phyloP scores from a whole-genome alignment of 345 rosid genomes.

The Linum trigynum region DNA sequence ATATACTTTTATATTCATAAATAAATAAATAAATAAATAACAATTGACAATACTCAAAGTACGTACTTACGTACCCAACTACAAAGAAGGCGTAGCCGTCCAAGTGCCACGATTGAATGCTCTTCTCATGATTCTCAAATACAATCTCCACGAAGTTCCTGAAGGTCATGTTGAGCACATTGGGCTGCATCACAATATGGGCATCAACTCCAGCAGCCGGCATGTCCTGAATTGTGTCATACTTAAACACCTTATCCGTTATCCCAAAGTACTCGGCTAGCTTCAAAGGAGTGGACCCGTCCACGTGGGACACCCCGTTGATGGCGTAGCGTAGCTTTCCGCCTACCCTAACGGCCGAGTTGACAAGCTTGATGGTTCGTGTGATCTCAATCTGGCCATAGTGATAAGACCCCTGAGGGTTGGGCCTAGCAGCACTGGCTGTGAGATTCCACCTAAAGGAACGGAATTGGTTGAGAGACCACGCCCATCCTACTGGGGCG shows the following conservation, averaged over 20 bases:
- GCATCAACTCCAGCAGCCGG: not conserved
- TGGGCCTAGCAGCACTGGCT: slow-evolving; percentile 2
- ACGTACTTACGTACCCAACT: not conserved
- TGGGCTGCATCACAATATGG: not conserved
- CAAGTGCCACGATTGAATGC: slow-evolving; percentile 1
- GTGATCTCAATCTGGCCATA: slow-evolving; percentile 1
- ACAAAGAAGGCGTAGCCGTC: slow-evolving; percentile 1
- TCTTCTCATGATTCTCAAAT: slow-evolving; percentile 5
- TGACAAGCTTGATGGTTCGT: slow-evolving; percentile 1
- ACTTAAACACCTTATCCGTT: not conserved
- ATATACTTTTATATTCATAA: too few relatives aligned
- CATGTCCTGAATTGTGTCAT: slow-evolving; percentile 2
- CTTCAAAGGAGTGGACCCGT: not conserved
- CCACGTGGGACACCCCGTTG: slow-evolving; percentile 4
- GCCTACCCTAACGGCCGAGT: not conserved
- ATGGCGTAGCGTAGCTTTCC: slow-evolving; percentile 2
- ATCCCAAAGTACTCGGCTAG: slow-evolving; percentile 1
- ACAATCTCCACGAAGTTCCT: slow-evolving; percentile 2
- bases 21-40: too few relatives aligned
- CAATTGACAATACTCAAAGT: not conserved
- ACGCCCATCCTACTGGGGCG: not conserved
- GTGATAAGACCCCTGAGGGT: slow-evolving; percentile 3
- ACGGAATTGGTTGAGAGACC: slow-evolving; percentile 3
- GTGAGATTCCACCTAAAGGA: slow-evolving; percentile 5
- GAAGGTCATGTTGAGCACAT: slow-evolving; percentile 1